These are phyloP conservation scores for Rachicladosporium sp. DNA, from an alignment of 2,329 filamentous ascomycete species.

Conservation along the genomic window DNA sequence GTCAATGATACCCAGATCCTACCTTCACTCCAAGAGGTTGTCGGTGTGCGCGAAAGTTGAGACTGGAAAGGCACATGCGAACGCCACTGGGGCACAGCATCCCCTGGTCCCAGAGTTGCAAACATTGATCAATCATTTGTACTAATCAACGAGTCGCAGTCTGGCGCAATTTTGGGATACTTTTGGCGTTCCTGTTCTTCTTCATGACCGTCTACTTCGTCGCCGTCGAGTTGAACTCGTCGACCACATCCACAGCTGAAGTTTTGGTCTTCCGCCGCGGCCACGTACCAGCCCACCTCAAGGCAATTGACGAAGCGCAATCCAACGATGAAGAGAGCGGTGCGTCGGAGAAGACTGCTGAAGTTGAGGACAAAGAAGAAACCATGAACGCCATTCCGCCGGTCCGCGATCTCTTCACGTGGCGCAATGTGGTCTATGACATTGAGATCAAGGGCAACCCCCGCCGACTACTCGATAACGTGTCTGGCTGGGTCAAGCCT, in stretches of 20 bases:
- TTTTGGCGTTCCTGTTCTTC: constrained; percentile 50
- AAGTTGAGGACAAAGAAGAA: constrained; percentile 14
- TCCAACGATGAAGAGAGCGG: constrained; percentile 25
- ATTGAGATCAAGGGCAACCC: constrained; percentile 36
- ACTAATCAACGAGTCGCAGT: too few species aligned
- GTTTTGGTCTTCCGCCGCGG: constrained; percentile 49
- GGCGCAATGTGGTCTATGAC: constrained; percentile 39
- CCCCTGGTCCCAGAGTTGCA: too few species aligned
- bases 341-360: constrained; percentile 16
- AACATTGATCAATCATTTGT: too few species aligned
- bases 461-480: constrained; percentile 32
- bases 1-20: too few species aligned
- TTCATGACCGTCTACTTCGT: constrained; percentile 54
- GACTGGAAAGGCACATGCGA: too few species aligned
- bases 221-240: constrained; percentile 53
- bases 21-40: too few species aligned
- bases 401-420: constrained; percentile 39
- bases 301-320: constrained; percentile 18
- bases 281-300: constrained; percentile 30
- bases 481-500: constrained; percentile 38
- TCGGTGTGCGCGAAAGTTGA: too few species aligned
- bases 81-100: too few species aligned
- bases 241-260: constrained; percentile 52
- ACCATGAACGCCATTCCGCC: constrained; percentile 27
- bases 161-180: constrained; percentile 56